These are phyloP conservation scores for Quercus lobata DNA, from an alignment of 331 rosid genomes.

Conservation along the genomic window DNA sequence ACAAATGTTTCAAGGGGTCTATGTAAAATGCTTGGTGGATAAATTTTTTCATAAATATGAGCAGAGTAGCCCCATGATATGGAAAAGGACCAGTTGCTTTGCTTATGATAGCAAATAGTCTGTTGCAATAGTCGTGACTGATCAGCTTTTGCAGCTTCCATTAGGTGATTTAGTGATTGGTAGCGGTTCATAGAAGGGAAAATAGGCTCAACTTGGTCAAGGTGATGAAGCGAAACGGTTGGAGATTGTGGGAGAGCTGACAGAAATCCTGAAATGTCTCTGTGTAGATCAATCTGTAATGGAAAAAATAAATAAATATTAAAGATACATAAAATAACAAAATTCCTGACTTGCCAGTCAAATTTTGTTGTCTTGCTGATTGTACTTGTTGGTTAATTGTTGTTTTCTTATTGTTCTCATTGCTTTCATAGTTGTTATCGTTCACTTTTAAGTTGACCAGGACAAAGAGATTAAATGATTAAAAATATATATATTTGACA, in stretches of 20 bases:
- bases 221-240: background rate
- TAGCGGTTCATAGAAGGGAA: background rate
- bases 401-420: background rate
- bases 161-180: background rate
- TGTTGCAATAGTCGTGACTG: background rate
- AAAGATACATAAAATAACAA: background rate
- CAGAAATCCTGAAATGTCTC: background rate
- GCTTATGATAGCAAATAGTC: constrained; percentile 14
- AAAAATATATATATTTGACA: background rate
- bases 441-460: background rate
- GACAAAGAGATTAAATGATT: background rate
- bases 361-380: background rate
- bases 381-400: background rate
- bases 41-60: constrained; percentile 10
- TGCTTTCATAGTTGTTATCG: background rate
- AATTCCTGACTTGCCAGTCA: background rate
- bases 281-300: background rate
- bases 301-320: background rate
- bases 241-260: background rate
- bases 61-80: constrained; percentile 22
- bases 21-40: constrained; percentile 6
- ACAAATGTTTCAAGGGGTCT: constrained; percentile 11
- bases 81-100: constrained; percentile 5
- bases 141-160: background rate
- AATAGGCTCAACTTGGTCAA: background rate